Base-by-base conservation (phyloP, 768 basidiomycete species). In the Thelephora ganbajun region DNA sequence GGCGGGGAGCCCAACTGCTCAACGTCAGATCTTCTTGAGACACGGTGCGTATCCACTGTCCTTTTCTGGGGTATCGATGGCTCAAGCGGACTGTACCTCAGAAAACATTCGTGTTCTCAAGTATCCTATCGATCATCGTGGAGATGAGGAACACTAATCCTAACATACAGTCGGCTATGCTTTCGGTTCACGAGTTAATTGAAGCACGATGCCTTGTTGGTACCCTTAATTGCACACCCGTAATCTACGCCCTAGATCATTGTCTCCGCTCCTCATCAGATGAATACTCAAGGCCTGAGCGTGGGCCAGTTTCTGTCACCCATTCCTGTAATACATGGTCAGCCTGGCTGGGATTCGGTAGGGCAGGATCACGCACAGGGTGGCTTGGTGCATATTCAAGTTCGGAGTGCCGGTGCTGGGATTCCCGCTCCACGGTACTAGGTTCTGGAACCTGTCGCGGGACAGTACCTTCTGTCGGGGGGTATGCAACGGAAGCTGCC, bases 11-110 rank as follows among this genome's bases (percentile, higher is more conserved):
- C 74, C 80, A 26, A 70, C 77, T 47, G 82, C 79, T 1, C 86
- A 88, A 58, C 79, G 84, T 30, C 86, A 89, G 60, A 82, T 91
- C 47, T 83, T 88, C 63, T 69, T 91, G 35, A 70, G 76, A 58
- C 88, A 91, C 53, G 86, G 89, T 86, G 51, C 35, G 74, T 52
- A 14, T 33, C 18, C 11, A 41, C 4, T 11, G 16, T 37, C n/a
- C n/a, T 47, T 26, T 12, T 49, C 16, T 35, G 26, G 35, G 19
- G 33, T 33, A 19, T 5, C 42, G 4, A 22, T 14, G 18, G 11
- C 1, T 23, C 11, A 26, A 26, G 30, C 53, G 58, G 26, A 58
- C 44, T 12, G 18, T 34, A 14, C n/a, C 46, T 33, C 56, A 83
- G 82, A 84, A 60, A 54, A 52, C 11, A 65, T 84, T 50, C 67